Evolutionary conservation across 352 stramenopile species (phyloP).

Genomic region (Globisporangium apiculatum): DNA sequence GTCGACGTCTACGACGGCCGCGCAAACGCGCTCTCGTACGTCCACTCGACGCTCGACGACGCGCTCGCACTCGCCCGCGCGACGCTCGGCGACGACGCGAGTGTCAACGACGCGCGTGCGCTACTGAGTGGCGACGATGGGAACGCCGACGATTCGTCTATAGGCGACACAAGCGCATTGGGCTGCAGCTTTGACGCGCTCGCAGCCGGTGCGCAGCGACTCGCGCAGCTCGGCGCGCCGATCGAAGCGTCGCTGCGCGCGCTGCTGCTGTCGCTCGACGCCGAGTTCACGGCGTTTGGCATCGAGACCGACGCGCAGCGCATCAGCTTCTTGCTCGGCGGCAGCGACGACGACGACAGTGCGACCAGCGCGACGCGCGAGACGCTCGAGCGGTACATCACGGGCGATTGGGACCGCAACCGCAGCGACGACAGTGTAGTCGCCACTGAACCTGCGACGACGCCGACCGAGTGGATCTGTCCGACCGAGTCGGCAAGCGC

Average conservation of each 20-base stretch:
- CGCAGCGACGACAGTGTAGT: neutral
- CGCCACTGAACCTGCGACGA: neutral
- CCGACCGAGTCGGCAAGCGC: neutral
- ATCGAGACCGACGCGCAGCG: conserved; percentile 60
- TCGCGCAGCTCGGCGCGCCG: conserved; percentile 28
- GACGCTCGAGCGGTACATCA: conserved; percentile 51
- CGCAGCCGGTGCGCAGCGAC: conserved; percentile 19
- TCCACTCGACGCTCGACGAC: conserved; percentile 47
- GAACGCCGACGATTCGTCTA: neutral
- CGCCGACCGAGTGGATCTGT: neutral
- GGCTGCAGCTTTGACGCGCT: conserved; percentile 28
- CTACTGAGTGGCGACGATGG: conserved; percentile 1
- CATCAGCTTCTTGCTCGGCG: conserved; percentile 66
- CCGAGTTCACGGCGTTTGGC: conserved; percentile 62
- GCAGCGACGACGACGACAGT: conserved; percentile 21
- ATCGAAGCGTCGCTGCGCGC: conserved; percentile 34
- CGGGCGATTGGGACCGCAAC: neutral
- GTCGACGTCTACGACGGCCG: conserved; percentile 35
- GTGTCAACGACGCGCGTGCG: conserved; percentile 6
- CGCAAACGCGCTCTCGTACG: conserved; percentile 29
- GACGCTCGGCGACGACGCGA: conserved; percentile 9
- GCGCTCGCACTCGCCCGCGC: conserved; percentile 29
- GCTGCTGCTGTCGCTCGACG: conserved; percentile 54
- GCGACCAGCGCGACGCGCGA: conserved; percentile 24
- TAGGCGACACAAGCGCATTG: conserved; percentile 7